Conservation (phyloP, 257 asterid species). For the Fraxinus pennsylvanica region DNA sequence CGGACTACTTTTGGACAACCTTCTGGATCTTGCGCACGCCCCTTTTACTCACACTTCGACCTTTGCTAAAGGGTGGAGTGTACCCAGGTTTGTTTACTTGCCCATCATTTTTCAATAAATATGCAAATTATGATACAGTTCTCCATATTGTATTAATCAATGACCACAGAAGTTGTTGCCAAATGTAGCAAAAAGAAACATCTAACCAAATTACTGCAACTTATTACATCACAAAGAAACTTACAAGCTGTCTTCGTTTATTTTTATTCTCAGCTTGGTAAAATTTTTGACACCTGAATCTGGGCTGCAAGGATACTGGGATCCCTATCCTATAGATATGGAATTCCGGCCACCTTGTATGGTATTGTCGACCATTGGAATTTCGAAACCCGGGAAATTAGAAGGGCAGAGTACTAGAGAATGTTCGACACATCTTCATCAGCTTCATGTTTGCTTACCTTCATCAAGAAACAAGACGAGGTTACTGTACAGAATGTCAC, state of each 20-base stretch:
- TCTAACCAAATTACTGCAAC: neutral
- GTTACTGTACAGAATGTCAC: conserved; percentile 88
- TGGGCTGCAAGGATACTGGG: conserved; percentile 92
- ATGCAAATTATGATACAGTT: neutral
- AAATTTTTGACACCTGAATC: conserved; percentile 78
- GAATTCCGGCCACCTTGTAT: conserved; percentile 90
- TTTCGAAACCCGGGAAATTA: conserved; percentile 84
- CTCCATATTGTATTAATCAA: neutral
- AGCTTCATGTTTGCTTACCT: conserved; percentile 90
- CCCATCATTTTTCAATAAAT: neutral
- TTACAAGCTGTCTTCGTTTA: neutral
- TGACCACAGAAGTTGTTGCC: neutral
- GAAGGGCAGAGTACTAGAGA: conserved; percentile 77
- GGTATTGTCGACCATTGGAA: conserved; percentile 88
- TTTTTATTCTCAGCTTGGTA: conserved; percentile 68
- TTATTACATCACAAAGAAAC: neutral
- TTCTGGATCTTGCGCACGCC: conserved; percentile 94
- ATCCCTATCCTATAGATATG: conserved; percentile 96
- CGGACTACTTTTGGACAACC: conserved; percentile 87
- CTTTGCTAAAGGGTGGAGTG: conserved; percentile 95
- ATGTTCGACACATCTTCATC: conserved; percentile 92
- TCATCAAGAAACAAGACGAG: conserved; percentile 81
- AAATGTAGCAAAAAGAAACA: neutral
- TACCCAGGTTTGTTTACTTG: conserved; percentile 59
- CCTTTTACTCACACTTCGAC: conserved; percentile 96